Evolutionary conservation across 345 rosid genomes (phyloP).

Genomic region (Dimocarpus longan): DNA sequence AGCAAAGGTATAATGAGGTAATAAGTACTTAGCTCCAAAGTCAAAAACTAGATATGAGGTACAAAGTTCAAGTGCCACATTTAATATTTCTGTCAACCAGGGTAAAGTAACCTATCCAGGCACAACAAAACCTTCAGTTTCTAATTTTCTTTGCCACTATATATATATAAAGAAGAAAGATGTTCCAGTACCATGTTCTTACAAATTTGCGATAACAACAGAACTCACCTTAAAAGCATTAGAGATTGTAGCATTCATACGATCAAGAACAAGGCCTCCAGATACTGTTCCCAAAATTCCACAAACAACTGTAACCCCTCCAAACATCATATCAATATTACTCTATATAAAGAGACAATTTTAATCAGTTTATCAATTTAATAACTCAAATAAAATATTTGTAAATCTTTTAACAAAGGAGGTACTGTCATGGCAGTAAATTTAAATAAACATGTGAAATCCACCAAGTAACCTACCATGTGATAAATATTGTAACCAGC

Average conservation of each 20-base stretch:
- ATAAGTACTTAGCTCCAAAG: too few relatives aligned
- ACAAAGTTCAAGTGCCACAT: too few relatives aligned
- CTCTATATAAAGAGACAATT: constrained; percentile 38
- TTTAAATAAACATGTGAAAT: constrained; percentile 7
- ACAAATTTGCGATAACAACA: neutral
- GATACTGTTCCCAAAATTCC: constrained; percentile 88
- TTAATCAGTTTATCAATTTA: constrained; percentile 13
- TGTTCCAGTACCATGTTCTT: neutral
- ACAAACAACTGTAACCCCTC: constrained; percentile 86
- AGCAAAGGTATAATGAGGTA: too few relatives aligned
- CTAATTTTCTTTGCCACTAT: neutral
- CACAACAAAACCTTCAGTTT: too few relatives aligned
- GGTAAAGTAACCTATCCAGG: too few relatives aligned
- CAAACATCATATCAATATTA: constrained; percentile 84
- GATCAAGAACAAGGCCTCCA: constrained; percentile 80
- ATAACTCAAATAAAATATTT: neutral
- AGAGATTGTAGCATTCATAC: constrained; percentile 63
- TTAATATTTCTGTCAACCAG: too few relatives aligned
- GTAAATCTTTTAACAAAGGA: neutral
- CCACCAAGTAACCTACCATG: constrained; percentile 51
- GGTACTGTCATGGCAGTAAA: neutral
- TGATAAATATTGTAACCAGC: constrained; percentile 92
- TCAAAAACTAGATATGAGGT: too few relatives aligned
- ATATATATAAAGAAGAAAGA: neutral
- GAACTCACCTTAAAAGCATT: constrained; percentile 88